Evolutionary conservation across 2,329 filamentous ascomycete genomes (phyloP).

Genomic region (Penicillium sp.): DNA sequence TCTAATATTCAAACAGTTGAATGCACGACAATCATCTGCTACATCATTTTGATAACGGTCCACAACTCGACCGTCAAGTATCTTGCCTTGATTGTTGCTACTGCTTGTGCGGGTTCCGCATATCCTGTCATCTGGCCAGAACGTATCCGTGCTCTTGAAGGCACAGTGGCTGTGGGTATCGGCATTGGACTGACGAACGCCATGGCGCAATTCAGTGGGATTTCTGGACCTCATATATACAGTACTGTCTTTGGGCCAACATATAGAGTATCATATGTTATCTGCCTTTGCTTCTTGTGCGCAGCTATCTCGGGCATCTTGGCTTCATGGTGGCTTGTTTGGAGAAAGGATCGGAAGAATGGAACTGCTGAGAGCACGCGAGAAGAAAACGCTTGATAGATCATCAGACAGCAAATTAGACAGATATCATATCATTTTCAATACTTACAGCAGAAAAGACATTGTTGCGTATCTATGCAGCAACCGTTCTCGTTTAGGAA

Average conservation of each 20-base stretch:
- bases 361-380: not conserved
- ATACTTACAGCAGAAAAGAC: no score
- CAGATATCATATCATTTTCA: no score
- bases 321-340: slow-evolving; percentile 28
- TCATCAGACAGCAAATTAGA: not conserved
- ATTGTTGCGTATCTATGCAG: no score
- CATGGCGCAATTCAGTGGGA: slow-evolving; percentile 46
- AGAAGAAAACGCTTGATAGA: not conserved
- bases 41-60: slow-evolving; percentile 42
- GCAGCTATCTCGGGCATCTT: slow-evolving; percentile 31
- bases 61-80: slow-evolving; percentile 38
- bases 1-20: slow-evolving; percentile 29
- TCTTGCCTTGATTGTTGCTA: slow-evolving; percentile 37
- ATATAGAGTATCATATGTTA: slow-evolving; percentile 39
- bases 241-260: slow-evolving; percentile 42
- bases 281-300: slow-evolving; percentile 36
- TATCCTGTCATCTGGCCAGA: slow-evolving; percentile 49
- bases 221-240: slow-evolving; percentile 45
- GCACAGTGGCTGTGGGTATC: slow-evolving; percentile 42
- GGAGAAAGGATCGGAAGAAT: slow-evolving; percentile 17
- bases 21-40: slow-evolving; percentile 40
- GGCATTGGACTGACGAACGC: slow-evolving; percentile 47
- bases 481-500: no score
- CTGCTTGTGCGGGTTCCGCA: slow-evolving; percentile 40
- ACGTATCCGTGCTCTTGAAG: slow-evolving; percentile 43